phyloP scores from a whole-genome alignment of 2,329 filamentous ascomycete species.

The Fusarium pseudoanthophilum region DNA sequence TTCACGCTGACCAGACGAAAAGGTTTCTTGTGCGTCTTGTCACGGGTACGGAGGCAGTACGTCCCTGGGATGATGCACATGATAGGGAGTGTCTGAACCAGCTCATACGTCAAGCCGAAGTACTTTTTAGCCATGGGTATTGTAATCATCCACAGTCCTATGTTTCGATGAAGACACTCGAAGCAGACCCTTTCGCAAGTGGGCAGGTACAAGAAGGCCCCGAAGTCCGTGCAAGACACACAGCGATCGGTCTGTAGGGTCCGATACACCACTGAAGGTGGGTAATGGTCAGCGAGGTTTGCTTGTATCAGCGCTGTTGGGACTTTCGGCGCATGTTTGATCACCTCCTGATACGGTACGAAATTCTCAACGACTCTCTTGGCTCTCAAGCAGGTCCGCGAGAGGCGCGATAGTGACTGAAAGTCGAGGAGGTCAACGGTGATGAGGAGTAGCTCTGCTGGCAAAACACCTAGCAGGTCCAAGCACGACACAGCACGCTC shows the following conservation, averaged over 20 bases:
- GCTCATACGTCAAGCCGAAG: neutral
- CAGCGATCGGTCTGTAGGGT: neutral
- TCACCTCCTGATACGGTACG: neutral
- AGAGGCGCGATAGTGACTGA: neutral
- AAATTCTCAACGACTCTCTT: neutral
- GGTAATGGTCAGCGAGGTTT: neutral
- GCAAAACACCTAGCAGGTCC: accelerated
- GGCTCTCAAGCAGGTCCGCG: neutral
- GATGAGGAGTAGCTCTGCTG: neutral
- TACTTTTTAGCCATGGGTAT: neutral
- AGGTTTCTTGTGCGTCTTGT: accelerated
- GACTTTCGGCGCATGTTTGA: neutral
- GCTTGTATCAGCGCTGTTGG: neutral
- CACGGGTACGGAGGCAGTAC: accelerated
- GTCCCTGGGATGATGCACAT: neutral
- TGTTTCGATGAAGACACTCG: neutral
- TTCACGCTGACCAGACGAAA: neutral
- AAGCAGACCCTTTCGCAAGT: neutral
- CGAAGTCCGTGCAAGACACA: neutral
- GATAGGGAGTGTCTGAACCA: neutral
- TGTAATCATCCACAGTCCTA: neutral
- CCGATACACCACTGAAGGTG: neutral
- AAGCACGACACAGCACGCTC: neutral
- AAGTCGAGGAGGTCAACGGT: neutral
- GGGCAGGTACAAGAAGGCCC: neutral